phyloP scores from a whole-genome alignment of 768 basidiomycete genomes.

The Candolleomyces efflorescens region DNA sequence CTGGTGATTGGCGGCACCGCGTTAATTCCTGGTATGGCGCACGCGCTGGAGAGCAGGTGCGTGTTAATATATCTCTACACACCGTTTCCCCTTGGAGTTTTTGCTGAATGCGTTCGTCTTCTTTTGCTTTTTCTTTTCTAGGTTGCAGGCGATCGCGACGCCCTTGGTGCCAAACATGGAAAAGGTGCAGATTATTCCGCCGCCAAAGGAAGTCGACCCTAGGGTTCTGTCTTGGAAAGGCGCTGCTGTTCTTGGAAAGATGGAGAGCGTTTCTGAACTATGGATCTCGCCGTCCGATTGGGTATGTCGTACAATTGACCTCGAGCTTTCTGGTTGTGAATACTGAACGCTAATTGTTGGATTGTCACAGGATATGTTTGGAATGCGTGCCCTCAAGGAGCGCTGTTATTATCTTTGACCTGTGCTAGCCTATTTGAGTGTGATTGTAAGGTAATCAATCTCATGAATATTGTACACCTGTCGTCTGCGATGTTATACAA shows the following conservation, averaged over 20 bases:
- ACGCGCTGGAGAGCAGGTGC: slow-evolving; percentile 85
- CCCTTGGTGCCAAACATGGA: slow-evolving; percentile 81
- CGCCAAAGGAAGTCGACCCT: slow-evolving; percentile 91
- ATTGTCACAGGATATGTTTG: slow-evolving; percentile 57
- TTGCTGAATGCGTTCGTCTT: slow-evolving; percentile 1
- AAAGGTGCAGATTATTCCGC: slow-evolving; percentile 89
- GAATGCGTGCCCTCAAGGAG: slow-evolving; percentile 79
- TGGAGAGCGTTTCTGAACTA: slow-evolving; percentile 85
- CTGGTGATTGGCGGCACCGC: slow-evolving; percentile 85
- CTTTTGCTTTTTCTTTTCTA: slow-evolving; percentile 20
- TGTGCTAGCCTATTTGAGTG: not conserved
- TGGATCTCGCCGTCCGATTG: slow-evolving; percentile 89
- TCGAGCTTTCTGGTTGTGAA: not conserved
- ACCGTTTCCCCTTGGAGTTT: not conserved
- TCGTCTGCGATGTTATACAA: too few species aligned
- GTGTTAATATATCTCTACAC: slow-evolving; percentile 16
- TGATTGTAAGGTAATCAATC: not conserved
- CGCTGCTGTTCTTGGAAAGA: slow-evolving; percentile 83
- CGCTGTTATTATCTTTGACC: slow-evolving; percentile 72
- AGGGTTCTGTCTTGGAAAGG: slow-evolving; percentile 94
- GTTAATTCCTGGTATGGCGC: slow-evolving; percentile 74
- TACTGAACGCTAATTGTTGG: not conserved
- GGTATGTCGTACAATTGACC: slow-evolving; percentile 43
- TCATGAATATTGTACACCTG: not conserved
- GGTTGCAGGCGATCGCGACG: slow-evolving; percentile 79